Base-by-base conservation (phyloP, 805 yeast genomes). In the Myxozyma monticola region DNA sequence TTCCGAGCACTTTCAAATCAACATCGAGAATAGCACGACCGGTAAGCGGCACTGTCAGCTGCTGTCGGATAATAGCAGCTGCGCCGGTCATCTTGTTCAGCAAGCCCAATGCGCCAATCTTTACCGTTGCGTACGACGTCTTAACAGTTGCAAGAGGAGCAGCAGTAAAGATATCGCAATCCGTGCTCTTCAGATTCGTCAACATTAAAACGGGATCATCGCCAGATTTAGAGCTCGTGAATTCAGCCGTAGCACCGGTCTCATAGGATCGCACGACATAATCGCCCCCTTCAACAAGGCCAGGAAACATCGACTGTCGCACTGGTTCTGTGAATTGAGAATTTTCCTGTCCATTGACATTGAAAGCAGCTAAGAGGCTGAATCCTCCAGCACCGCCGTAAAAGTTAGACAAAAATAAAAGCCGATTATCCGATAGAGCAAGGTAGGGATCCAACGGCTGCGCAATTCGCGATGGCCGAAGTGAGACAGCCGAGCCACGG, bases 361-460 rank as follows among this genome's bases (percentile, higher is more conserved):
- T 54, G 42, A 54, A 54, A 1, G 53, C 59, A 3, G 49, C 57
- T 10, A 54, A 36, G 34, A 54, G 14, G 15, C 56, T 45, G 37
- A 54, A 50, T n/a, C 59, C 59, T 10, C 59, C 59, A 20, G 57
- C 35, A 22, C 56, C 59, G 10, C 59, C 59, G 17, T 35, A 37
- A 15, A 50, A 54, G 22, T 54, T 54, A 10, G 47, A 34, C 18
- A 54, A 8, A 38, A 52, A 51, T 37, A 54, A 9, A 21, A 52
- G 17, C 6, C 52, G 29, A 7, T 34, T 43, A n/a, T 54, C 53
- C 12, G 30, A 22, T 6, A 54, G 26, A 14, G 21, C 44, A 26
- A 54, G 46, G 28, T 54, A 54, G 5, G 59, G 59, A 42, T 54
- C 59, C 18, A 52, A 41, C n/a, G 59, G 41, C 17, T 37, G 28